Evolutionary conservation across 768 basidiomycete genomes (phyloP).

Genomic region (Amanita pallidorosea): DNA sequence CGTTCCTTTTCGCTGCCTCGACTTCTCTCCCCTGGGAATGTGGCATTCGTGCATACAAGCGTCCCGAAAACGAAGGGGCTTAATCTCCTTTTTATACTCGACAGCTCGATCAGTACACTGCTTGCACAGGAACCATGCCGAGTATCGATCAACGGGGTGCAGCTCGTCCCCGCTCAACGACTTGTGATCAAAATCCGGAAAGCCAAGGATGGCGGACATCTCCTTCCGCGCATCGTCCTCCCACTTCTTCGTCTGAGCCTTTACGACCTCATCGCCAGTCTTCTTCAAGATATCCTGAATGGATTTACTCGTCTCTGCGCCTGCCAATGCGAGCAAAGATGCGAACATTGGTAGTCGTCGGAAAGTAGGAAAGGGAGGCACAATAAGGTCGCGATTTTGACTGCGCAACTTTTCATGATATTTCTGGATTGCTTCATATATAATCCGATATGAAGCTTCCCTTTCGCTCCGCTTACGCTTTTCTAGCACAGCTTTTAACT

Average conservation of each 20-base stretch:
- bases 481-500: background rate
- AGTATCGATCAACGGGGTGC: background rate
- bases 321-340: background rate
- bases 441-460: background rate
- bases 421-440: background rate
- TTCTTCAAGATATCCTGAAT: background rate
- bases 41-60: slow-evolving; percentile 1
- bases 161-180: background rate
- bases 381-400: background rate
- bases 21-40: background rate
- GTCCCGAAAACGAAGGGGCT: background rate
- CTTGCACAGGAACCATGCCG: slow-evolving; percentile 2
- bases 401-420: background rate
- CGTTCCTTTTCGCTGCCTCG: background rate
- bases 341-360: background rate
- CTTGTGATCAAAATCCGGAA: background rate
- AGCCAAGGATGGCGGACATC: background rate
- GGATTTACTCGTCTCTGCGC: background rate
- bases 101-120: background rate
- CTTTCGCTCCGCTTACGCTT: background rate
- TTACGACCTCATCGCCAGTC: background rate
- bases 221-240: background rate
- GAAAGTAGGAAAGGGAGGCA: slow-evolving; percentile 3
- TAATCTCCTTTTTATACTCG: background rate
- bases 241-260: background rate